A percentile compares a stretch with the other conserved stretches of the same genome.
Evolutionary conservation across 2,329 filamentous ascomycete genomes (phyloP).

Genomic region (Aspergillus fijiensis): DNA sequence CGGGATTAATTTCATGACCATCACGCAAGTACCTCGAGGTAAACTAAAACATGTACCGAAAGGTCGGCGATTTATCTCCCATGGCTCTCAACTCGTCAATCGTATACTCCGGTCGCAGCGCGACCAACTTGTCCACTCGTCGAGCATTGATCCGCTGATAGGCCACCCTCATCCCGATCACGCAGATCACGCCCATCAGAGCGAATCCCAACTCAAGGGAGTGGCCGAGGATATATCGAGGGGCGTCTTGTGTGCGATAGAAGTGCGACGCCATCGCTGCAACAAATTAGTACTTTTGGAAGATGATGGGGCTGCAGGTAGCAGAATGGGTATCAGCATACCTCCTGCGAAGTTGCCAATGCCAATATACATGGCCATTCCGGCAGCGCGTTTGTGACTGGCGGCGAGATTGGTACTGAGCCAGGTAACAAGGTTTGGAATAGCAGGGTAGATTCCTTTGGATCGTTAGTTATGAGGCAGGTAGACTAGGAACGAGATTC

Average conservation of each 20-base stretch:
- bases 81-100: conserved; percentile 55
- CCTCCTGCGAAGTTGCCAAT: conserved; percentile 54
- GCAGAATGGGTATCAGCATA: conserved; percentile 13
- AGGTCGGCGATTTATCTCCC: conserved; percentile 63
- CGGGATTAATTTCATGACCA: too few relatives aligned
- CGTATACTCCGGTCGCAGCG: conserved; percentile 31
- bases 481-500: not conserved
- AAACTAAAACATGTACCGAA: conserved; percentile 57
- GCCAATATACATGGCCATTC: conserved; percentile 65
- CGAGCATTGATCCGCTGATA: conserved; percentile 63
- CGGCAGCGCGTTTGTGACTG: conserved; percentile 56
- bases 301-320: not conserved
- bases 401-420: conserved; percentile 61
- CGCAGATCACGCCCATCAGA: conserved; percentile 46
- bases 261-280: conserved; percentile 70
- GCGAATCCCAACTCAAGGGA: conserved; percentile 54
- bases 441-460: conserved; percentile 46
- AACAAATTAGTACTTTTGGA: not conserved
- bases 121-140: conserved; percentile 37
- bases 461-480: not conserved
- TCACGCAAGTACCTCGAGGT: too few relatives aligned
- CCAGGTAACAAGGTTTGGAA: conserved; percentile 54
- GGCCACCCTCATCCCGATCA: conserved; percentile 46
- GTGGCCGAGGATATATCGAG: conserved; percentile 53
- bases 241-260: conserved; percentile 56